These are phyloP conservation scores for Triticum urartu DNA, from an alignment of 176 grass and related monocot species.

Conservation along the genomic window DNA sequence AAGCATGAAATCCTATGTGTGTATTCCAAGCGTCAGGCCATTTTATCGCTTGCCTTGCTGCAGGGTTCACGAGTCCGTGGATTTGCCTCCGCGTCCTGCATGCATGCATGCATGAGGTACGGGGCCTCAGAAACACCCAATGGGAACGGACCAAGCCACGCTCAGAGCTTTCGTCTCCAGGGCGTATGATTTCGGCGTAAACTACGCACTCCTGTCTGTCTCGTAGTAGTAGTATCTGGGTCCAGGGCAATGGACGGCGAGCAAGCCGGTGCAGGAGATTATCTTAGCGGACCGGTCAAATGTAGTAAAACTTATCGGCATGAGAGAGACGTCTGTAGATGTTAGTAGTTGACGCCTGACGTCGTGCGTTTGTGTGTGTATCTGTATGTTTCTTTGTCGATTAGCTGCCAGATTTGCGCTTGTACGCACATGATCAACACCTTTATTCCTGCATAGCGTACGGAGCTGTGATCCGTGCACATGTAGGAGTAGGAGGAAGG, in stretches of 20 bases:
- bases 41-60: conserved; percentile 11
- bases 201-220: not conserved
- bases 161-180: conserved; percentile 5
- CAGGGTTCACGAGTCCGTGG: conserved; percentile 12
- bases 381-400: not conserved
- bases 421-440: not conserved
- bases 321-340: not conserved
- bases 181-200: conserved; percentile 21
- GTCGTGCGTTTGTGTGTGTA: not conserved
- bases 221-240: not conserved
- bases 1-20: conserved; percentile 32
- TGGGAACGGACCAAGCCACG: conserved; percentile 13
- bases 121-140: conserved; percentile 4
- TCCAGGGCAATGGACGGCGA: not conserved
- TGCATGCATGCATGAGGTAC: not conserved
- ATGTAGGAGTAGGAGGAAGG: not conserved
- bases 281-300: not conserved
- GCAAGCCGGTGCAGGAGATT: not conserved
- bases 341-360: not conserved
- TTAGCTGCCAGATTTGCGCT: conserved; percentile 12
- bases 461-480: not conserved
- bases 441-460: not conserved
- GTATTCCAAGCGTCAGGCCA: not conserved
- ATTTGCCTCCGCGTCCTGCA: conserved; percentile 5
- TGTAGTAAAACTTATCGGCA: not conserved